Conservation (phyloP, 768 basidiomycete species). For the Galerina sulciceps region DNA sequence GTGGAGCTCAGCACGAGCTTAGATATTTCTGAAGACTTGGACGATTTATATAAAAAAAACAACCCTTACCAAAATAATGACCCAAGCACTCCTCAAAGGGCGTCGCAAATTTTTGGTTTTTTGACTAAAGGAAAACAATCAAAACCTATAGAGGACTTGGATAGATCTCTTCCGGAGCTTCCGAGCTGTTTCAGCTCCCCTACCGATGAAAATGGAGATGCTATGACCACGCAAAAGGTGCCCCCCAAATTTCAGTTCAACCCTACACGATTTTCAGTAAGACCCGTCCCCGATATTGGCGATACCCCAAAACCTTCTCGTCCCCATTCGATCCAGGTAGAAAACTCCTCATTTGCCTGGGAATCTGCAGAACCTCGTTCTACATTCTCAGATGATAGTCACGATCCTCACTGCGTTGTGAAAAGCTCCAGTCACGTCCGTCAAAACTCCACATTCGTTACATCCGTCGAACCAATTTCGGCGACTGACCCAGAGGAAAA, state of each 20-base stretch:
- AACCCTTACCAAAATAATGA: constrained; percentile 38
- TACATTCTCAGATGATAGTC: constrained; percentile 28
- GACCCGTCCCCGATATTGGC: constrained; percentile 15
- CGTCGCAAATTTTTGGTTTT: constrained; percentile 79
- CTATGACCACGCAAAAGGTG: background rate
- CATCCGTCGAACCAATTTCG: constrained; percentile 12
- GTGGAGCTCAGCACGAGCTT: constrained; percentile 67
- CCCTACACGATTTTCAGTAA: constrained; percentile 21
- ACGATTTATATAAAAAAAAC: constrained; percentile 26
- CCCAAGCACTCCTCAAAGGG: constrained; percentile 63
- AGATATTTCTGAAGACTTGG: constrained; percentile 39
- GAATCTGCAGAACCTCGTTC: constrained; percentile 16
- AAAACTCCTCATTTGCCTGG: constrained; percentile 13
- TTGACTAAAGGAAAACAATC: constrained; percentile 53
- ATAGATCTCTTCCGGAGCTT: constrained; percentile 41
- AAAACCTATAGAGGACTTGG: constrained; percentile 33
- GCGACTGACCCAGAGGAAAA: constrained; percentile 18
- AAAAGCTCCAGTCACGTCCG: background rate
- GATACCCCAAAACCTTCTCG: constrained; percentile 19
- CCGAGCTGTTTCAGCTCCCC: constrained; percentile 46
- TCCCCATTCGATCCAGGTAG: constrained; percentile 11
- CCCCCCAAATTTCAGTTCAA: constrained; percentile 35
- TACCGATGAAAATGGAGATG: constrained; percentile 31
- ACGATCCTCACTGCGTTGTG: constrained; percentile 5
- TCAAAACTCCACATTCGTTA: constrained; percentile 9